Conservation (phyloP, 352 stramenopile genomes). For the Lagenidium giganteum region DNA sequence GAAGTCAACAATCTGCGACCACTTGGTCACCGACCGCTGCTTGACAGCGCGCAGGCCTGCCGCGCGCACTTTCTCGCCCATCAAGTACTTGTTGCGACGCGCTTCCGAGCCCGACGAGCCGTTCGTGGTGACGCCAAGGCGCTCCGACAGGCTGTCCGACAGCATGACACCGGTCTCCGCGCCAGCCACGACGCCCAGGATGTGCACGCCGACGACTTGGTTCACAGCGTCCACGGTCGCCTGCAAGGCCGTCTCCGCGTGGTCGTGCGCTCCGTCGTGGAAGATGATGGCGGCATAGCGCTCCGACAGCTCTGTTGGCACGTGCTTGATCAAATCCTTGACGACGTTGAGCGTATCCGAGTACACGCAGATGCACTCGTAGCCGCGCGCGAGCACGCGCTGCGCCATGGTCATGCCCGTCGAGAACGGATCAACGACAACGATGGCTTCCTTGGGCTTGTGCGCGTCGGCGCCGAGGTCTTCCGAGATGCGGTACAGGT, state of each 20-base stretch:
- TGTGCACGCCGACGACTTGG: constrained; percentile 28
- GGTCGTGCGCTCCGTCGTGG: constrained; percentile 48
- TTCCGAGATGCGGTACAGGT: constrained; percentile 54
- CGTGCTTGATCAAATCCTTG: constrained; percentile 65
- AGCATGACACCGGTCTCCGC: constrained; percentile 93
- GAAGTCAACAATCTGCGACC: constrained; percentile 77
- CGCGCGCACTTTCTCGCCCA: constrained; percentile 79
- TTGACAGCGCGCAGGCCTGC: constrained; percentile 76
- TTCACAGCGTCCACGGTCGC: constrained; percentile 34
- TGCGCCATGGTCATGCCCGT: constrained; percentile 91
- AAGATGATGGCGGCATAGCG: constrained; percentile 66
- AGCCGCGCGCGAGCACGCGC: constrained; percentile 83
- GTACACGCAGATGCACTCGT: constrained; percentile 71
- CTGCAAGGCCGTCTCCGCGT: constrained; percentile 20
- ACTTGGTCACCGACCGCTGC: constrained; percentile 67
- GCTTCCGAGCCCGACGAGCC: constrained; percentile 68
- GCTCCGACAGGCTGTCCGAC: constrained; percentile 86
- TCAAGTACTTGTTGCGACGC: constrained; percentile 88
- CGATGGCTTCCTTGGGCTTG: constrained; percentile 58
- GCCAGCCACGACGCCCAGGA: constrained; percentile 85
- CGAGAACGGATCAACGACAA: constrained; percentile 95
- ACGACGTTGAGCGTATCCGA: constrained; percentile 76
- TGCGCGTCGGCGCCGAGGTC: constrained; percentile 18
- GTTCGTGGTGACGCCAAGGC: constrained; percentile 86
- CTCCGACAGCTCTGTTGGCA: constrained; percentile 35